These are phyloP conservation scores for Boechera divaricarpa DNA, from an alignment of 345 rosid genomes.

Conservation along the genomic window DNA sequence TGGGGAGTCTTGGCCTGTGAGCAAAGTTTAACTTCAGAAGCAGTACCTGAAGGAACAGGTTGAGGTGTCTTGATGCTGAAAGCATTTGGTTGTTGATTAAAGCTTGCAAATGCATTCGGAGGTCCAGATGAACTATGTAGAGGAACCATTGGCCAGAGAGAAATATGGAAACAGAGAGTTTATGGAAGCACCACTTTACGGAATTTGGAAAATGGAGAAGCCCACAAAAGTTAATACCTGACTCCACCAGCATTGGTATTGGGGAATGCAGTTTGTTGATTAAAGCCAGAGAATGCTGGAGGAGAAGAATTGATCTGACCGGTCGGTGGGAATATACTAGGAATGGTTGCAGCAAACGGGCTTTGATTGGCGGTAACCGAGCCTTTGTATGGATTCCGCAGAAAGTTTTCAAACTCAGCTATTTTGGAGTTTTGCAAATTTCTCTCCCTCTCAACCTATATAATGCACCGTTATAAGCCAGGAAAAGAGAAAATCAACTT, in stretches of 20 bases:
- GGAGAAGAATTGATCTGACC: slow-evolving; percentile 54
- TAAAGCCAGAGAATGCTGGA: slow-evolving; percentile 57
- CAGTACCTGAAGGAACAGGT: slow-evolving; percentile 44
- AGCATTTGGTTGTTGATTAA: slow-evolving; percentile 50
- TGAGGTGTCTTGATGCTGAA: slow-evolving; percentile 43
- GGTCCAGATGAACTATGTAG: slow-evolving; percentile 53
- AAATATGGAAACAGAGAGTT: slow-evolving; percentile 19
- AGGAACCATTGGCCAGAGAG: slow-evolving; percentile 46
- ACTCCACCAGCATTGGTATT: slow-evolving; percentile 46
- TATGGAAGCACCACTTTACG: neutral
- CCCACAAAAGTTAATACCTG: slow-evolving; percentile 44
- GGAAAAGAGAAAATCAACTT: slow-evolving; percentile 13
- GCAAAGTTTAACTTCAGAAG: neutral
- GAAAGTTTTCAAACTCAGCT: slow-evolving; percentile 67
- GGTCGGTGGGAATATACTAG: slow-evolving; percentile 46
- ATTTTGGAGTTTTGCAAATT: slow-evolving; percentile 62
- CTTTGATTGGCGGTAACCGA: slow-evolving; percentile 46
- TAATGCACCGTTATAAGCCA: slow-evolving; percentile 21
- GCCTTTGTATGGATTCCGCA: slow-evolving; percentile 59
- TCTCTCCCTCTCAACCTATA: slow-evolving; percentile 84
- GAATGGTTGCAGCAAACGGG: slow-evolving; percentile 45
- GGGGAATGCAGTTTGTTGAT: slow-evolving; percentile 53
- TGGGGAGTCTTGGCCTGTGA: slow-evolving; percentile 7
- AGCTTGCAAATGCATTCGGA: slow-evolving; percentile 51
- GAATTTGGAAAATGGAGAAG: slow-evolving; percentile 23